These are phyloP conservation scores for Colletotrichum melonis DNA, from an alignment of 2,329 filamentous ascomycete species.

Conservation along the genomic window DNA sequence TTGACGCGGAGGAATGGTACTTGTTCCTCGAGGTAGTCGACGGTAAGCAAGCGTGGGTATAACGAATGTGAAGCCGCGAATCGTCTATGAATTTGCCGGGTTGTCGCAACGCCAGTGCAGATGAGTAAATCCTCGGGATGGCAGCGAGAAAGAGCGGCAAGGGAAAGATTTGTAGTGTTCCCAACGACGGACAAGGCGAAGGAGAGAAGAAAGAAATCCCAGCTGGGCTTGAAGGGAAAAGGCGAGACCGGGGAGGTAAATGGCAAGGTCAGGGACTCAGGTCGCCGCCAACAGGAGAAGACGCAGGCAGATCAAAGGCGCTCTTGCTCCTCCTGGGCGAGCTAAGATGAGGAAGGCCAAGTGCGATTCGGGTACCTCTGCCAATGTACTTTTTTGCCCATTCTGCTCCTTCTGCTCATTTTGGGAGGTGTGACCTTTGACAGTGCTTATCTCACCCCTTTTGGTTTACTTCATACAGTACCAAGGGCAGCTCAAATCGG, in stretches of 20 bases:
- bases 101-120: background rate
- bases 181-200: background rate
- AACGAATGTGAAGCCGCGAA: constrained; percentile 9
- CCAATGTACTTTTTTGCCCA: background rate
- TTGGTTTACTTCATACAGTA: background rate
- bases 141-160: background rate
- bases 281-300: constrained; percentile 1
- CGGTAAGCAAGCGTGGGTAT: background rate
- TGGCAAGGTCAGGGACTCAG: background rate
- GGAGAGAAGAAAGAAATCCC: background rate
- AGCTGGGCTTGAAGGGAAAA: background rate
- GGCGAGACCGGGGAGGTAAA: constrained; percentile 26
- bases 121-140: background rate
- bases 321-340: background rate
- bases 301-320: constrained; percentile 13
- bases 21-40: constrained; percentile 5
- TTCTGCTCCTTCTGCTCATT: background rate
- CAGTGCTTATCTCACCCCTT: background rate
- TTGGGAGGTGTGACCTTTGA: background rate
- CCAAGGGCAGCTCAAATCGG: too few species aligned
- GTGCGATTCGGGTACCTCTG: background rate
- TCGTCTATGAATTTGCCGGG: background rate
- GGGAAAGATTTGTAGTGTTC: constrained; percentile 20
- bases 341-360: constrained; percentile 11
- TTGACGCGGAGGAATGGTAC: background rate